phyloP scores from a whole-genome alignment of 116 monocot genomes.

The Cymodocea nodosa region DNA sequence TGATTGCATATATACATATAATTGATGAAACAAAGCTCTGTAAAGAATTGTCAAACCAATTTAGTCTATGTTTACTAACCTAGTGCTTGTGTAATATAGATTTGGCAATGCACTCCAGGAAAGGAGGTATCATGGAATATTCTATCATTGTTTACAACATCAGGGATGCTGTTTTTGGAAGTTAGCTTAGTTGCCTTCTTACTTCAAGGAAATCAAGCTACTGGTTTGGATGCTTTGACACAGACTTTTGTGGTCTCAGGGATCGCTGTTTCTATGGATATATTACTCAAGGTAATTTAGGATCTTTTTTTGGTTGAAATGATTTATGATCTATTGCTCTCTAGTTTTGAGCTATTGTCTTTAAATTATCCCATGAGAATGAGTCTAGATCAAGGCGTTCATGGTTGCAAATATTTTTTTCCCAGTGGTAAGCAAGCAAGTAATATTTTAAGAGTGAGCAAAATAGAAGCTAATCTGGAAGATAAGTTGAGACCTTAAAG shows the following conservation, averaged over 20 bases:
- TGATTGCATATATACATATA: no score
- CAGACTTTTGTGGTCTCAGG: slow-evolving; percentile 73
- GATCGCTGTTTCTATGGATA: slow-evolving; percentile 64
- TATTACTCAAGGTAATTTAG: slow-evolving; percentile 64
- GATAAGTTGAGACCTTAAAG: no score
- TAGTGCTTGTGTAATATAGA: slow-evolving; percentile 16
- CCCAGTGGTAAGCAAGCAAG: no score
- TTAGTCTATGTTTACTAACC: neutral
- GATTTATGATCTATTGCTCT: no score
- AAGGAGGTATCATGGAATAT: slow-evolving; percentile 75
- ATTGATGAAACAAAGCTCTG: no score
- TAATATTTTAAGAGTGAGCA: no score
- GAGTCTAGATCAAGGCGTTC: neutral
- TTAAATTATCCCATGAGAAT: neutral
- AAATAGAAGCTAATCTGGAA: no score
- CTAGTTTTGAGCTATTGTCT: neutral
- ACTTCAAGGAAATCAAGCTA: slow-evolving; percentile 80
- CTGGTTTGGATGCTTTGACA: slow-evolving; percentile 65
- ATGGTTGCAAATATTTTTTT: neutral
- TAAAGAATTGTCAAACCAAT: neutral
- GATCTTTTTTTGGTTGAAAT: neutral
- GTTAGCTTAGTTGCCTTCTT: slow-evolving; percentile 79
- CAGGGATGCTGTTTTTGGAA: slow-evolving; percentile 83
- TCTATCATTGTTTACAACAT: slow-evolving; percentile 61
- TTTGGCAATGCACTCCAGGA: slow-evolving; percentile 71